Conservation (phyloP, 768 basidiomycete species). For the Tulasnella sp. region DNA sequence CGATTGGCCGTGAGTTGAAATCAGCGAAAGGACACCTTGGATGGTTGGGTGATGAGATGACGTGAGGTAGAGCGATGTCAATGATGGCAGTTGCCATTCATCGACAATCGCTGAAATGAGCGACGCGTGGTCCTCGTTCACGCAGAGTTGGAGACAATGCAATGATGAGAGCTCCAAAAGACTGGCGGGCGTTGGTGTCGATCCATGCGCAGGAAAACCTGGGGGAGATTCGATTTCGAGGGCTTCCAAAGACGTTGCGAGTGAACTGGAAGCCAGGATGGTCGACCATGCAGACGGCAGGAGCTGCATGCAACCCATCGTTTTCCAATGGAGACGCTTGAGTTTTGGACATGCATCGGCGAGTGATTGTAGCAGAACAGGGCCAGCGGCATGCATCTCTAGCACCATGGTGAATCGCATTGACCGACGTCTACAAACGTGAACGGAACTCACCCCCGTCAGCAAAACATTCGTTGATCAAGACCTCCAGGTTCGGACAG, state of each 20-base stretch:
- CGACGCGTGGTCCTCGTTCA: neutral
- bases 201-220: neutral
- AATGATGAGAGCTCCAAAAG: neutral
- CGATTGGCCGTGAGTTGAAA: neutral
- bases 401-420: neutral
- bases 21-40: neutral
- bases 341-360: neutral
- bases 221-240: neutral
- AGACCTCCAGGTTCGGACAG: neutral
- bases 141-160: neutral
- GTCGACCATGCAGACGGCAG: neutral
- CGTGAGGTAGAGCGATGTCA: neutral
- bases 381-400: constrained; percentile 1
- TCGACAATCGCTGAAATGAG: neutral
- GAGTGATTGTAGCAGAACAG: neutral
- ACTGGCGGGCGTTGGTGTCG: neutral
- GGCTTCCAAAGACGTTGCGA: neutral
- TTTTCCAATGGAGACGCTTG: neutral
- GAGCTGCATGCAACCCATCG: neutral
- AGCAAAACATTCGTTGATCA: neutral
- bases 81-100: neutral
- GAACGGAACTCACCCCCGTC: neutral
- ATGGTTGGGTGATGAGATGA: neutral
- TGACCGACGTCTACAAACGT: neutral
- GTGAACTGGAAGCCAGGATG: neutral